Evolutionary conservation across 495 filamentous ascomycete genomes (phyloP).

Genomic region (Sordaria brevicollis): DNA sequence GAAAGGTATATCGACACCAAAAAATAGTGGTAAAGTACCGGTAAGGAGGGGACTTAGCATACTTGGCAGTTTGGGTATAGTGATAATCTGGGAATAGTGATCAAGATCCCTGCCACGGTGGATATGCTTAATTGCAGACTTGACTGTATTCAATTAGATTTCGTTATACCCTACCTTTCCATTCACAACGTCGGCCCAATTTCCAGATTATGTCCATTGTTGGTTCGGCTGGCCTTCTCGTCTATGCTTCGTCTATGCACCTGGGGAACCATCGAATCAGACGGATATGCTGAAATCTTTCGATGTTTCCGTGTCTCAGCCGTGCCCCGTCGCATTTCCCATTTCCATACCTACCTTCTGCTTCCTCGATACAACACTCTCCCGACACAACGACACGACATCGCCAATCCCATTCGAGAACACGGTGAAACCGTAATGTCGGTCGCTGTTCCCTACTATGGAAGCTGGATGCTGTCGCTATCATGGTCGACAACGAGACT

Average conservation of each 20-base stretch:
- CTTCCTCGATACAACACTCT: neutral
- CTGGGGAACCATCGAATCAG: too few relatives aligned
- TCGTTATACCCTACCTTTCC: neutral
- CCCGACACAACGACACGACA: neutral
- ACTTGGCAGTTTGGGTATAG: neutral
- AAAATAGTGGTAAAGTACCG: too few relatives aligned
- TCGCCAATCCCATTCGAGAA: neutral
- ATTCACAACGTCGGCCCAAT: neutral
- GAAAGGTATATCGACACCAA: too few relatives aligned
- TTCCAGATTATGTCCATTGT: neutral
- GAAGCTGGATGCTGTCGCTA: neutral
- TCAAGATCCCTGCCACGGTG: neutral
- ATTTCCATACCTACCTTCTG: too few relatives aligned
- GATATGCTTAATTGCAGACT: neutral
- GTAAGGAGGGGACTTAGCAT: too few relatives aligned
- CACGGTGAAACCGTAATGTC: neutral
- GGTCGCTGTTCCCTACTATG: neutral
- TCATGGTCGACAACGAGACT: neutral
- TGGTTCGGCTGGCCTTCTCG: neutral
- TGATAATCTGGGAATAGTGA: neutral
- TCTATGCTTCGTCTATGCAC: neutral
- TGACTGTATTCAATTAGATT: neutral
- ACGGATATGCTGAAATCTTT: neutral
- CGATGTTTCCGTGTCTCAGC: neutral
- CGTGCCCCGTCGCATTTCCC: neutral